Conservation (phyloP, 192 early-diverging fungal species). For the Coemansia sp. region DNA sequence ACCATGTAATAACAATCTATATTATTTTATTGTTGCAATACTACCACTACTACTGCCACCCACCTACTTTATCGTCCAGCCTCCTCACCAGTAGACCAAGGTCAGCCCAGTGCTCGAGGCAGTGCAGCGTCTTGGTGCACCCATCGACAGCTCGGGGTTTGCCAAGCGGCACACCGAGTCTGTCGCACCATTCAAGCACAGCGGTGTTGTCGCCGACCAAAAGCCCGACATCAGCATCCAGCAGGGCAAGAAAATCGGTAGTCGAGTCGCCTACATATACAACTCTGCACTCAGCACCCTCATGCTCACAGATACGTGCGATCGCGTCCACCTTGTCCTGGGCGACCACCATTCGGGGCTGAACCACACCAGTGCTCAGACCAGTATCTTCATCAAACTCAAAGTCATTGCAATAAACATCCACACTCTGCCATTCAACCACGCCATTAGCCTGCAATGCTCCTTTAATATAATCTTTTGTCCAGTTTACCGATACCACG, state of each 20-base stretch:
- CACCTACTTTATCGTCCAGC: too few species aligned
- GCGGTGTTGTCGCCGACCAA: slow-evolving; percentile 22
- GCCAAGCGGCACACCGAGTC: slow-evolving; percentile 21
- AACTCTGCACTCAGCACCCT: background rate
- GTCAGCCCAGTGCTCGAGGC: background rate
- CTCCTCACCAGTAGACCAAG: too few species aligned
- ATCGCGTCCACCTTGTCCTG: slow-evolving; percentile 29
- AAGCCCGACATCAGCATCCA: slow-evolving; percentile 35
- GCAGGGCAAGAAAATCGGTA: slow-evolving; percentile 43
- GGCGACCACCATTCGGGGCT: slow-evolving; percentile 20
- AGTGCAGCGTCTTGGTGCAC: background rate
- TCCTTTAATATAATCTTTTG: slow-evolving; percentile 40
- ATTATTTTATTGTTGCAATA: too few species aligned
- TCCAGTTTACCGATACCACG: slow-evolving; percentile 49
- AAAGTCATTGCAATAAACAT: slow-evolving; percentile 23
- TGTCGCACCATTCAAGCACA: slow-evolving; percentile 31
- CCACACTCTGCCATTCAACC: background rate
- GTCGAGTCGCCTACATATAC: slow-evolving; percentile 47
- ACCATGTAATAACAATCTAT: too few species aligned
- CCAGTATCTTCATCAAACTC: slow-evolving; percentile 16
- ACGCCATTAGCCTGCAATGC: slow-evolving; percentile 31
- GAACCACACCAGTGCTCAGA: slow-evolving; percentile 14
- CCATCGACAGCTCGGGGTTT: background rate
- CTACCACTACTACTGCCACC: too few species aligned
- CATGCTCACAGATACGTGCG: background rate